Evolutionary conservation across 2,329 filamentous ascomycete species (phyloP).

Genomic region (Cercospora janseana): DNA sequence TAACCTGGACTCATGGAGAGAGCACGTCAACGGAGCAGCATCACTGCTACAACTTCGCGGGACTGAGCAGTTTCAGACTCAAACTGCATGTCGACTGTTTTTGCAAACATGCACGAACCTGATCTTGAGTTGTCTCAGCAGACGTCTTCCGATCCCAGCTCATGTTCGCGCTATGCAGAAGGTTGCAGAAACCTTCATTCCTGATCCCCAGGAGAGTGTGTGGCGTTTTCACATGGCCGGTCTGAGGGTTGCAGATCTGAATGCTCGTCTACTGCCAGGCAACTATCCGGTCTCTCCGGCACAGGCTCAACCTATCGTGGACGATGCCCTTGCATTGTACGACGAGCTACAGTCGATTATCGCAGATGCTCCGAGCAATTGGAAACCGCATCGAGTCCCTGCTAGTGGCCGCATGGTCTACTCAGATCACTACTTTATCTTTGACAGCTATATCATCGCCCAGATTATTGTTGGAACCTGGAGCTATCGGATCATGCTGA

Average conservation of each 20-base stretch:
- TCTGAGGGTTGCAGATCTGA: slow-evolving; percentile 17
- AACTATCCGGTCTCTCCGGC: slow-evolving; percentile 13
- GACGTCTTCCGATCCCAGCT: slow-evolving; percentile 18
- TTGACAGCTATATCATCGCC: slow-evolving; percentile 19
- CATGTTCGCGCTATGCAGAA: slow-evolving; percentile 18
- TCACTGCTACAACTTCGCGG: slow-evolving; percentile 22
- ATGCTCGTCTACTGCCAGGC: slow-evolving; percentile 19
- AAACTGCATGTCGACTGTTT: slow-evolving; percentile 20
- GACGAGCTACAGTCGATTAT: slow-evolving; percentile 18
- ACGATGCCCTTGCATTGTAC: slow-evolving; percentile 14
- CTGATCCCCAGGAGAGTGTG: slow-evolving; percentile 15
- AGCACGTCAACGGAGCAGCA: slow-evolving; percentile 22
- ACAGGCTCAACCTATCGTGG: slow-evolving; percentile 13
- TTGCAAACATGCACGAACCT: slow-evolving; percentile 19
- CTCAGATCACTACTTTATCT: slow-evolving; percentile 21
- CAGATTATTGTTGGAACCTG: slow-evolving; percentile 21
- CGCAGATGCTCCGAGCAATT: slow-evolving; percentile 16
- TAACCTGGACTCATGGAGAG: slow-evolving; percentile 58
- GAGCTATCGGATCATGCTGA: slow-evolving; percentile 19
- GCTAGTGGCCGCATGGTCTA: slow-evolving; percentile 17
- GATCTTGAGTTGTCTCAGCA: slow-evolving; percentile 19
- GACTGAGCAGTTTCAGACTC: slow-evolving; percentile 17
- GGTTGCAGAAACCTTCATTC: slow-evolving; percentile 16
- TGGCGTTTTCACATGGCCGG: slow-evolving; percentile 18
- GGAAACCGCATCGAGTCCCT: slow-evolving; percentile 14